Evolutionary conservation across 805 yeast genomes (phyloP).

Genomic region (Starmerella asiatica): DNA sequence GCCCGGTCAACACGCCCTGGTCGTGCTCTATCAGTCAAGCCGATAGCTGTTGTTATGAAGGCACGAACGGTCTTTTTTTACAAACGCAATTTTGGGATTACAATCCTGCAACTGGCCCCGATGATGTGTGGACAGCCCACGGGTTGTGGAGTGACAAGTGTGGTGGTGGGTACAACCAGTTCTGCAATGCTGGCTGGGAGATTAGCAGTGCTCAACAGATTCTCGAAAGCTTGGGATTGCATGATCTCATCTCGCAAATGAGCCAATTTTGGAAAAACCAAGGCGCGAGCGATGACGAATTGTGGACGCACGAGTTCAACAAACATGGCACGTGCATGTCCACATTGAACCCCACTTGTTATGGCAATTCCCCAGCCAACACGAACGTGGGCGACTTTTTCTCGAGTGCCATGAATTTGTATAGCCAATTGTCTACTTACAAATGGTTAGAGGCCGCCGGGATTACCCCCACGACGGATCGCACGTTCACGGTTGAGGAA

Average conservation of each 20-base stretch:
- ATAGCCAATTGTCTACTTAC: slow-evolving; percentile 50
- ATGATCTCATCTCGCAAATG: slow-evolving; percentile 46
- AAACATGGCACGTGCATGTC: slow-evolving; percentile 89
- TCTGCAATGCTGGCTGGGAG: slow-evolving; percentile 51
- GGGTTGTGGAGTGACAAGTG: slow-evolving; percentile 88
- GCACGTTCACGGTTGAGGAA: slow-evolving; percentile 42
- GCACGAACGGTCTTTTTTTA: slow-evolving; percentile 69
- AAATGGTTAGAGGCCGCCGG: slow-evolving; percentile 54
- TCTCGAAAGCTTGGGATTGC: slow-evolving; percentile 32
- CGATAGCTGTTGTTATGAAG: slow-evolving; percentile 73
- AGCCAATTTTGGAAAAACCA: slow-evolving; percentile 55
- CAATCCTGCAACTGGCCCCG: slow-evolving; percentile 57
- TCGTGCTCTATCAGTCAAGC: slow-evolving; percentile 22
- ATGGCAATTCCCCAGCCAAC: slow-evolving; percentile 27
- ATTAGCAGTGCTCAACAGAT: slow-evolving; percentile 39
- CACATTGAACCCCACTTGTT: slow-evolving; percentile 63
- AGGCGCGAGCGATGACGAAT: slow-evolving; percentile 48
- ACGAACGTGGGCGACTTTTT: slow-evolving; percentile 55
- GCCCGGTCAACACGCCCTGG: slow-evolving; percentile 26
- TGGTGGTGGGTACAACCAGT: slow-evolving; percentile 67
- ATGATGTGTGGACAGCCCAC: slow-evolving; percentile 61
- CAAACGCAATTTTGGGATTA: slow-evolving; percentile 93
- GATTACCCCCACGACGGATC: slow-evolving; percentile 48
- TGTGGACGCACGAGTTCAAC: slow-evolving; percentile 89
- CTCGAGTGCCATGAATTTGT: slow-evolving; percentile 45